Percentiles rank a stretch among this genome's conserved stretches.
These are phyloP conservation scores for Waitea zeae DNA, from an alignment of 1,284 basidiomycete genomes.

Conservation along the genomic window DNA sequence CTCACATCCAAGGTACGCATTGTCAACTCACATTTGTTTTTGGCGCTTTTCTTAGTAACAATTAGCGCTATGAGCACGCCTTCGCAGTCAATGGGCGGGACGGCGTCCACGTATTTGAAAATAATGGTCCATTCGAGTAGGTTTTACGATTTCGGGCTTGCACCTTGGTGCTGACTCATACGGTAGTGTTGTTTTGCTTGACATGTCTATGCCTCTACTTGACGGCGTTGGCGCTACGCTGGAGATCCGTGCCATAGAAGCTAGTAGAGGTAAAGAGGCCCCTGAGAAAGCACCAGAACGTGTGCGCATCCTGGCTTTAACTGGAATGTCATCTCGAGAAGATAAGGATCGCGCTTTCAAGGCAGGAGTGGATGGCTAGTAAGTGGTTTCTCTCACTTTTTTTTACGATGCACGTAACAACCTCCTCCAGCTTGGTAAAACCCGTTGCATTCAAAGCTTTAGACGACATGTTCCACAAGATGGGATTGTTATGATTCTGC, in stretches of 20 bases:
- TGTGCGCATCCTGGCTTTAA: constrained; percentile 75
- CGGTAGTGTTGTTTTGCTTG: constrained; percentile 65
- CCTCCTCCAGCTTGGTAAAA: constrained; percentile 81
- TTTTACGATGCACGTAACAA: constrained; percentile 3
- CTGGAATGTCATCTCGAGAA: constrained; percentile 83
- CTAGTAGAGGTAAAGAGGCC: constrained; percentile 72
- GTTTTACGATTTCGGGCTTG: constrained; percentile 13
- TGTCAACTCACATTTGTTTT: too few relatives aligned
- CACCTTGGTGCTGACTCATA: constrained; percentile 3
- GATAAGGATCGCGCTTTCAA: constrained; percentile 86
- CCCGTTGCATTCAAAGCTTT: constrained; percentile 85
- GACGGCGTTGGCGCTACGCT: constrained; percentile 36
- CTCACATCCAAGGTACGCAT: constrained; percentile 56
- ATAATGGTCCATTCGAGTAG: constrained; percentile 61
- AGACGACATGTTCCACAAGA: constrained; percentile 68
- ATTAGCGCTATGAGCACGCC: constrained; percentile 60
- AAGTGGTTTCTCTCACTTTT: constrained; percentile 16
- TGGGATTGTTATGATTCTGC: too few relatives aligned
- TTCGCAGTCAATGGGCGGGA: constrained; percentile 75
- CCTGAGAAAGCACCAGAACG: constrained; percentile 14
- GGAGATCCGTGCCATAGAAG: constrained; percentile 71
- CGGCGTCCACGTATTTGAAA: constrained; percentile 64
- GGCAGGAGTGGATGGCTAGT: constrained; percentile 92
- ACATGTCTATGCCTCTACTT: constrained; percentile 86
- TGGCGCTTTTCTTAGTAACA: too few relatives aligned